Conservation (phyloP, 2,329 filamentous ascomycete genomes). For the Leptographium flavum region DNA sequence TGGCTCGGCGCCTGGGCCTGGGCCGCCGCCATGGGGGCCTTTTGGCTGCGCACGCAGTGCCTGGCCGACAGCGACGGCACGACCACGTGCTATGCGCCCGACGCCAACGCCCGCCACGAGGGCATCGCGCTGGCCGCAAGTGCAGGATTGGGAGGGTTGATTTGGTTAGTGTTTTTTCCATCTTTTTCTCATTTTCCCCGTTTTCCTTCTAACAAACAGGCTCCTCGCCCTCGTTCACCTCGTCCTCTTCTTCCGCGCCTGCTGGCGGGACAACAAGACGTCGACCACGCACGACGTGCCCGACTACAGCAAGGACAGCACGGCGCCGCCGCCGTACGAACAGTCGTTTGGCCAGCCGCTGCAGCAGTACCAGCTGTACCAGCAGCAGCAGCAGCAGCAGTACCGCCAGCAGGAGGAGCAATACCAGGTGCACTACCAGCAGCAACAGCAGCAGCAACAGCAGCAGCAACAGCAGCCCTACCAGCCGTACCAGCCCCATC, state of each 20-base stretch:
- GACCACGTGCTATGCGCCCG: conserved; percentile 10
- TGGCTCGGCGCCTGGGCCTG: conserved; percentile 15
- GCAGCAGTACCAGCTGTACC: background rate
- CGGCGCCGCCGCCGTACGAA: background rate
- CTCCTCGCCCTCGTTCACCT: conserved; percentile 22
- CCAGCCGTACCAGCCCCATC: too few relatives aligned
- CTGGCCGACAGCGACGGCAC: conserved; percentile 8
- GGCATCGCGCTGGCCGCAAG: conserved; percentile 23
- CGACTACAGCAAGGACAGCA: conserved; percentile 2
- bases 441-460: too few relatives aligned
- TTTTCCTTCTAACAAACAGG: conserved; percentile 14
- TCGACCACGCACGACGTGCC: conserved; percentile 7
- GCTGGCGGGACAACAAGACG: background rate
- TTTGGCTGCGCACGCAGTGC: conserved; percentile 24
- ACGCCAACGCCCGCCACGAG: conserved; percentile 10
- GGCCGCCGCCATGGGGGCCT: conserved; percentile 6
- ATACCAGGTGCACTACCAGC: background rate
- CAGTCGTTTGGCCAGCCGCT: background rate
- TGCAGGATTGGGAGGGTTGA: conserved; percentile 26
- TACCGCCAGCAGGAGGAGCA: too few relatives aligned
- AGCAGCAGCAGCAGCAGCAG: background rate
- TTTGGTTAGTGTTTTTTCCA: conserved; percentile 19
- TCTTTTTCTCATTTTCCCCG: background rate
- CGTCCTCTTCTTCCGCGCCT: background rate
- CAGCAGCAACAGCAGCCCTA: too few relatives aligned